Conservation (phyloP, 2,329 filamentous ascomycete species). For the Fusarium buxicola region DNA sequence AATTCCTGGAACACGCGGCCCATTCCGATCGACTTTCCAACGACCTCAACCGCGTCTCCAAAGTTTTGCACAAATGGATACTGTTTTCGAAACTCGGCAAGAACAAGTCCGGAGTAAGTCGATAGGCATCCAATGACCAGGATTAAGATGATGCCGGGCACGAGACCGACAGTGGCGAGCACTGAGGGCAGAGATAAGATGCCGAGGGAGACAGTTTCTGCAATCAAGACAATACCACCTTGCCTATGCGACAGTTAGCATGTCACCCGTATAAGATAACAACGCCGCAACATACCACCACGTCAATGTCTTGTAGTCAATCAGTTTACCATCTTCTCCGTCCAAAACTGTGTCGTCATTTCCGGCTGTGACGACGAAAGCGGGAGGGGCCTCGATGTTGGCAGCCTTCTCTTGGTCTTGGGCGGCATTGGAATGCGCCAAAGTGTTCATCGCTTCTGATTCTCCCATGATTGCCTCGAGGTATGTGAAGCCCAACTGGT, state of each 20-base stretch:
- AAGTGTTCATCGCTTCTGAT: neutral
- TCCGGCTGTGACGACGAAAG: neutral
- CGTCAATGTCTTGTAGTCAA: slow-evolving; percentile 53
- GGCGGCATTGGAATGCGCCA: neutral
- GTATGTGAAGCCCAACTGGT: neutral
- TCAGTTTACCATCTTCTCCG: slow-evolving; percentile 40
- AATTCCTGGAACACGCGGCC: slow-evolving; percentile 69
- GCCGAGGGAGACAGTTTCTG: slow-evolving; percentile 59
- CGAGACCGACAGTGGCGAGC: slow-evolving; percentile 76
- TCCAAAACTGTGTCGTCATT: slow-evolving; percentile 11
- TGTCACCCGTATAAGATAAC: neutral
- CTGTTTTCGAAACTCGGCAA: slow-evolving; percentile 76
- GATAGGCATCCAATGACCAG: slow-evolving; percentile 74
- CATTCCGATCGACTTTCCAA: slow-evolving; percentile 58
- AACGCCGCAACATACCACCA: slow-evolving; percentile 50
- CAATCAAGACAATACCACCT: slow-evolving; percentile 58
- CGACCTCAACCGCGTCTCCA: slow-evolving; percentile 72
- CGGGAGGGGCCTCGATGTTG: neutral
- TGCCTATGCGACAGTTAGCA: slow-evolving; percentile 49
- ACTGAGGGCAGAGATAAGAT: slow-evolving; percentile 81
- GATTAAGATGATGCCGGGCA: slow-evolving; percentile 79
- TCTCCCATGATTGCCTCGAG: slow-evolving; percentile 10
- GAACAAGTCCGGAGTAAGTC: slow-evolving; percentile 66
- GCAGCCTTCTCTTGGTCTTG: slow-evolving; percentile 22
- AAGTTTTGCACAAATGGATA: slow-evolving; percentile 77